Percentiles rank a stretch among this genome's conserved stretches.
Conservation (phyloP, 345 rosid species). For the Citrus reticulata region DNA sequence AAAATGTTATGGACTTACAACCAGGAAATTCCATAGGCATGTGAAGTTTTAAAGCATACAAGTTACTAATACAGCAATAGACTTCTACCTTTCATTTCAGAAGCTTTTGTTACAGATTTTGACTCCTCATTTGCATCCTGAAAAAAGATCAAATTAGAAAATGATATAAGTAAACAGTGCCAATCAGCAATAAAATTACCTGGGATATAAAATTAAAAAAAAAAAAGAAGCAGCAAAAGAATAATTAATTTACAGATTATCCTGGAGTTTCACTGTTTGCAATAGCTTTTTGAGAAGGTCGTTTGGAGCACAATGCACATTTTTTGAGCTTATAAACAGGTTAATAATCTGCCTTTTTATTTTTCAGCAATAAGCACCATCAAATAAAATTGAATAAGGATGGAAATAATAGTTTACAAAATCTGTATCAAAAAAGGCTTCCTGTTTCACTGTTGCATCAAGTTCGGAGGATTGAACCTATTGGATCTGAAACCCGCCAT, state of each 20-base stretch:
- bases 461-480: background rate
- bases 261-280: background rate
- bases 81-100: conserved; percentile 78
- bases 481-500: background rate
- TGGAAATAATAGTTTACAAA: background rate
- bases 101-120: conserved; percentile 87
- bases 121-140: conserved; percentile 98
- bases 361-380: background rate
- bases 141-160: background rate
- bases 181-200: background rate
- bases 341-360: background rate
- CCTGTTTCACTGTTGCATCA: background rate
- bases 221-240: background rate
- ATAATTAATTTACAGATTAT: background rate
- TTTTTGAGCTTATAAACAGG: background rate
- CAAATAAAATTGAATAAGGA: background rate
- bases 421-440: background rate
- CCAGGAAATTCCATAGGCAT: background rate
- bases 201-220: background rate
- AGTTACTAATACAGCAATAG: background rate
- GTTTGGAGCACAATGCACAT: background rate
- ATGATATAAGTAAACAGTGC: background rate
- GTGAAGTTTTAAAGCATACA: background rate
- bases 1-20: background rate
- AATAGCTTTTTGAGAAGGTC: background rate